Conservation (phyloP, 176 grass and related monocot genomes). For the Zizania latifolia region DNA sequence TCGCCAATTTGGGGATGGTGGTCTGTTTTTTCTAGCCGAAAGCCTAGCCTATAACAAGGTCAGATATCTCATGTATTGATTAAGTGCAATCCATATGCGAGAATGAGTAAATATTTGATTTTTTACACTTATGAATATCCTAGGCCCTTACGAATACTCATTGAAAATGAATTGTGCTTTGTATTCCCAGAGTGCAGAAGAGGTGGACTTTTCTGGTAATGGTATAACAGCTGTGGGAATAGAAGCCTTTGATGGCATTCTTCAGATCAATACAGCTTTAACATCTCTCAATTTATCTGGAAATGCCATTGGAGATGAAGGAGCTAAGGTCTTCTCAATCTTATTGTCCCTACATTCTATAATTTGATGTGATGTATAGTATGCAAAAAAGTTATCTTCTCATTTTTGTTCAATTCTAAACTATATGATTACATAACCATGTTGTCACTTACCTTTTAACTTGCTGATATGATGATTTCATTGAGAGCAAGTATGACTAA, state of each 20-base stretch:
- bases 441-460: neutral
- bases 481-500: neutral
- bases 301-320: slow-evolving; percentile 94
- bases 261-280: slow-evolving; percentile 87
- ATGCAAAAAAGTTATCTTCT: neutral
- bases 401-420: neutral
- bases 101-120: neutral
- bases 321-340: slow-evolving; percentile 84
- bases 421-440: slow-evolving; percentile 5
- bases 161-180: neutral
- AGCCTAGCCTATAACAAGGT: slow-evolving; percentile 97
- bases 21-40: slow-evolving; percentile 93
- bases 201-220: slow-evolving; percentile 93
- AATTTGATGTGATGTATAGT: neutral
- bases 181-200: slow-evolving; percentile 71
- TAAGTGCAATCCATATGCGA: neutral
- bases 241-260: slow-evolving; percentile 89
- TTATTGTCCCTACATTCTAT: slow-evolving; percentile 22
- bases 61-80: slow-evolving; percentile 9
- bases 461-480: neutral
- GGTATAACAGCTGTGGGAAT: slow-evolving; percentile 78
- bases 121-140: neutral
- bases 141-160: neutral
- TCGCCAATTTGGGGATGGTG: slow-evolving; percentile 93
- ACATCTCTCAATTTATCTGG: slow-evolving; percentile 90